Evolutionary conservation across 768 basidiomycete genomes (phyloP).

Genomic region (Lentinula sp.): DNA sequence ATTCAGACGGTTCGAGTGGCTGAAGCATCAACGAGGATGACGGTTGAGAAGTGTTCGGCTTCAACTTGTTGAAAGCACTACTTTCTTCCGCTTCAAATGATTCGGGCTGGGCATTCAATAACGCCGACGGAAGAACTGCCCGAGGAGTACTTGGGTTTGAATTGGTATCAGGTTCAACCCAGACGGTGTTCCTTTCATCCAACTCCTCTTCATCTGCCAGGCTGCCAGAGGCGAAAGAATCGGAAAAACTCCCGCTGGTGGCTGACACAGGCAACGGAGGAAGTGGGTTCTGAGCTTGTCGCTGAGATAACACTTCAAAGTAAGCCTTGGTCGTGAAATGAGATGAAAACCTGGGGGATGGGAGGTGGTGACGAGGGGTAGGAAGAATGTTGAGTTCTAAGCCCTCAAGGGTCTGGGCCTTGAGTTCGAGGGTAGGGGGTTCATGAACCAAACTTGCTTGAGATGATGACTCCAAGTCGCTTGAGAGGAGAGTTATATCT

Average conservation of each 20-base stretch:
- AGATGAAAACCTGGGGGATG: not conserved
- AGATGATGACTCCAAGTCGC: not conserved
- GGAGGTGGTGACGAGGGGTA: not conserved
- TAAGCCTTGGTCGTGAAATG: constrained; percentile 3
- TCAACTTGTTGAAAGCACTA: not conserved
- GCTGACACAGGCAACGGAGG: not conserved
- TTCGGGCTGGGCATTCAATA: not conserved
- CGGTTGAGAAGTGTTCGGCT: too few relatives aligned
- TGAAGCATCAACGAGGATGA: too few relatives aligned
- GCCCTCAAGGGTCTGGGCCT: not conserved
- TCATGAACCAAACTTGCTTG: not conserved
- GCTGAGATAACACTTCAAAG: not conserved
- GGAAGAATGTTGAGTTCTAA: not conserved
- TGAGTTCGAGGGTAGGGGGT: not conserved
- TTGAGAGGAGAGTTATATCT: not conserved
- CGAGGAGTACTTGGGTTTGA: not conserved
- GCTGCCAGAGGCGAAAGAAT: not conserved
- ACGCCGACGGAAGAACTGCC: not conserved
- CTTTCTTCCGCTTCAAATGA: not conserved
- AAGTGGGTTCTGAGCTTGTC: not conserved
- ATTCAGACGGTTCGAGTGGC: too few relatives aligned
- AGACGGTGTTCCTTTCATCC: not conserved
- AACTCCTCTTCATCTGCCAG: not conserved
- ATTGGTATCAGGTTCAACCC: not conserved
- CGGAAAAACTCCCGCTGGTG: not conserved